Conservation (phyloP, 1,284 basidiomycete genomes). For the Cutaneotrichosporon dermatis region DNA sequence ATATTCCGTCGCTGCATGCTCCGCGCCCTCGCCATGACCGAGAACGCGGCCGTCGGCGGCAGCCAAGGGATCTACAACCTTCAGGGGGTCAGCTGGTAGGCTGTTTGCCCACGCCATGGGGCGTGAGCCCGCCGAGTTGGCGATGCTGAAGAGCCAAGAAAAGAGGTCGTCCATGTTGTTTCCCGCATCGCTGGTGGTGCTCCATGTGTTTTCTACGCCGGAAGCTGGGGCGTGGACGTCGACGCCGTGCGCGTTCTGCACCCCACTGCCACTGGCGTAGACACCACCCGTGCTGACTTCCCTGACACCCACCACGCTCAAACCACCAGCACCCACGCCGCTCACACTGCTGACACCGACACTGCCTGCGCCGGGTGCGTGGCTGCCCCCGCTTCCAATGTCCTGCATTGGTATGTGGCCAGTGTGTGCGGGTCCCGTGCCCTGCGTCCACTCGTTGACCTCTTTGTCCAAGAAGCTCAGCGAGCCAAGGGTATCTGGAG, state of each 20-base stretch:
- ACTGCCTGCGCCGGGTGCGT: background rate
- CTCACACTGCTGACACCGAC: background rate
- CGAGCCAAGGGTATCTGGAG: constrained; percentile 17
- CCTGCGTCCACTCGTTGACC: background rate
- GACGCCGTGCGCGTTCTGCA: background rate
- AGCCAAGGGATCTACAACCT: too few species aligned
- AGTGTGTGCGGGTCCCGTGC: background rate
- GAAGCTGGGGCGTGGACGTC: background rate
- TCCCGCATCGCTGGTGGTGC: background rate
- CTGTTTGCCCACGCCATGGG: background rate
- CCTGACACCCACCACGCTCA: too few species aligned
- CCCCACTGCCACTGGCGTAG: too few species aligned
- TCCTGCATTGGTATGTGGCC: too few species aligned
- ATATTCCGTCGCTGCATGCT: too few species aligned
- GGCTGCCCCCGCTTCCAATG: background rate
- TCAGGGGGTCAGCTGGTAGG: background rate
- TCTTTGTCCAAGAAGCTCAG: constrained; percentile 7
- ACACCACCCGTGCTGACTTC: too few species aligned
- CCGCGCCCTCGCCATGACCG: too few species aligned
- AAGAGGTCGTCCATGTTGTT: constrained; percentile 18
- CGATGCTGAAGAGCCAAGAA: constrained; percentile 18
- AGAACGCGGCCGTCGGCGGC: too few species aligned
- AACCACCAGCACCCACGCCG: background rate
- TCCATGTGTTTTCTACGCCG: background rate
- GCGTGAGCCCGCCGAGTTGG: constrained; percentile 1